Evolutionary conservation across 495 filamentous ascomycete genomes (phyloP).

Genomic region (Echria macrotheca): DNA sequence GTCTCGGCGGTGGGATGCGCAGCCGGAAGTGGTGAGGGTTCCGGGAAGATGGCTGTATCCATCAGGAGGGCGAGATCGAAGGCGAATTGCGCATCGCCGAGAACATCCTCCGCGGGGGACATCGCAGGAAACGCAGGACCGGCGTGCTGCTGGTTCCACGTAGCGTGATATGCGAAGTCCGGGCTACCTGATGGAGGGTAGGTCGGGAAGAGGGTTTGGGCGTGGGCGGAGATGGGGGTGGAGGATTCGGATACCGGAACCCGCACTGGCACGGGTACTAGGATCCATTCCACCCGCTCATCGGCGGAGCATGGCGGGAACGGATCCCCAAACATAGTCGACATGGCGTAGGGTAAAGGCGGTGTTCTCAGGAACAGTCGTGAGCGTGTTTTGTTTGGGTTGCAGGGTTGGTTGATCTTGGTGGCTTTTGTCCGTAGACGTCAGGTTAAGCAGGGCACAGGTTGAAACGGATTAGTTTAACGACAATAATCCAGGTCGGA

Average conservation of each 20-base stretch:
- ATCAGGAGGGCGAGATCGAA: not conserved
- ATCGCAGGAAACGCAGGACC: not conserved
- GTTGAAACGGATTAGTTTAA: slow-evolving; percentile 3
- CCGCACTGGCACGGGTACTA: not conserved
- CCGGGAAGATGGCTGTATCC: not conserved
- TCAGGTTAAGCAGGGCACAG: not conserved
- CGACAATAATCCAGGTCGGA: not conserved
- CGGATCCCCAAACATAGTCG: not conserved
- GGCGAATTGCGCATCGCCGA: not conserved
- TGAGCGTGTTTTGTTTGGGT: not conserved
- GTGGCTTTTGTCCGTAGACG: not conserved
- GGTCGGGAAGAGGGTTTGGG: not conserved
- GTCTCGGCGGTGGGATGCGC: not conserved
- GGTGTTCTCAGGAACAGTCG: not conserved
- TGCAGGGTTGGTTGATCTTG: not conserved
- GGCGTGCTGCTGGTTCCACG: not conserved
- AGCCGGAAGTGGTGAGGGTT: not conserved
- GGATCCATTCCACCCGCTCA: slow-evolving; percentile 4
- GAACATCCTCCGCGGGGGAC: not conserved
- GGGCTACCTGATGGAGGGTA: not conserved
- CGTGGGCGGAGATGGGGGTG: not conserved
- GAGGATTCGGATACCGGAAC: not conserved
- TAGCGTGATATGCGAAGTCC: too few relatives aligned
- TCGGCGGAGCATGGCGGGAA: not conserved
- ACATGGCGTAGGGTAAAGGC: not conserved